A percentile compares a stretch with the other conserved stretches of the same genome.
Conservation (phyloP, 2,329 filamentous ascomycete genomes). For the Tolypocladium endophyticum region DNA sequence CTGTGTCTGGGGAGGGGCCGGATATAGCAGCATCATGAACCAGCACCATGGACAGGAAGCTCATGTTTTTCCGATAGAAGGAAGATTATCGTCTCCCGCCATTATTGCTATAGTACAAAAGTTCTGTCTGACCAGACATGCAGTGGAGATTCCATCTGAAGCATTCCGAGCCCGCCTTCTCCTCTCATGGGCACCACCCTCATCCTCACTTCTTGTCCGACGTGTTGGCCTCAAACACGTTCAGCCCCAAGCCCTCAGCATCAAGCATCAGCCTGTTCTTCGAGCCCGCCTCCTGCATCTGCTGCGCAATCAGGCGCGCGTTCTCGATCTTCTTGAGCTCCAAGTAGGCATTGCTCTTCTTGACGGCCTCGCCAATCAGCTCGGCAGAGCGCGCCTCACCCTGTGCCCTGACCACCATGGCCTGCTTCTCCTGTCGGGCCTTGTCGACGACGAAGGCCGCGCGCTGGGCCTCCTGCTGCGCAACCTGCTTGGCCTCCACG, state of each 20-base stretch:
- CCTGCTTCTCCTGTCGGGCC: slow-evolving; percentile 98
- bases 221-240: slow-evolving; percentile 53
- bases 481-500: slow-evolving; percentile 64
- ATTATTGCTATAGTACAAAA: slow-evolving; percentile 18
- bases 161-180: slow-evolving; percentile 3
- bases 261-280: slow-evolving; percentile 94
- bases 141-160: slow-evolving; percentile 33
- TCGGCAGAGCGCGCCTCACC: slow-evolving; percentile 97
- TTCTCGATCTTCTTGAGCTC: slow-evolving; percentile 98
- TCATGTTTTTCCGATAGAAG: not conserved
- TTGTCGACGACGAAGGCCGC: slow-evolving; percentile 98
- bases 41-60: not conserved
- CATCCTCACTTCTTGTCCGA: slow-evolving; percentile 30
- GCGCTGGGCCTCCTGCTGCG: slow-evolving; percentile 88
- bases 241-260: slow-evolving; percentile 79
- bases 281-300: slow-evolving; percentile 75
- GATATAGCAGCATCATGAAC: not conserved
- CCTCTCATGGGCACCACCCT: slow-evolving; percentile 2
- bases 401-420: slow-evolving; percentile 95
- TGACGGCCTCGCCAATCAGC: slow-evolving; percentile 97
- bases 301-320: slow-evolving; percentile 74
- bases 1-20: not conserved
- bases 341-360: slow-evolving; percentile 96
- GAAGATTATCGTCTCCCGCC: slow-evolving; percentile 1
- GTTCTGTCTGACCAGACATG: slow-evolving; percentile 20